Conservation (phyloP, 2,329 filamentous ascomycete species). For the Byssoonygena ceratinophila region DNA sequence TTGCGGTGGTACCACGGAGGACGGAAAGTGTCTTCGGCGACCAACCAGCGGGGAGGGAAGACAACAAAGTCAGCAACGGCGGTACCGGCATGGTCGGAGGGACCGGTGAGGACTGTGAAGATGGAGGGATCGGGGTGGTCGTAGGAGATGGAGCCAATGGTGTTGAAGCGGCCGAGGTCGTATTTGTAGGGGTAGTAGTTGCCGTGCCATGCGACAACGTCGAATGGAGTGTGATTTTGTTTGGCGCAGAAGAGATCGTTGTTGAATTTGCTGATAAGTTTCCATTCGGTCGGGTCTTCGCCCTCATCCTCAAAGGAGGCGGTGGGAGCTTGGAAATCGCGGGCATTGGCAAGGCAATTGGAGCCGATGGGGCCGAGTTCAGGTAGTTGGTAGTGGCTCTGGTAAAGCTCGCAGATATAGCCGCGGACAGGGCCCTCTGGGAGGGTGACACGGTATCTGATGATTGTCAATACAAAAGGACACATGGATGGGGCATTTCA, state of each 20-base stretch:
- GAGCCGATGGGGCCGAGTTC: slow-evolving; percentile 64
- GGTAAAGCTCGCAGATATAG: slow-evolving; percentile 65
- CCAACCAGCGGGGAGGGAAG: slow-evolving; percentile 55
- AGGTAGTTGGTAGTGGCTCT: slow-evolving; percentile 60
- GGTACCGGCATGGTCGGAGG: slow-evolving; percentile 48
- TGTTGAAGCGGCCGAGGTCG: slow-evolving; percentile 66
- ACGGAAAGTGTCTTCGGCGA: slow-evolving; percentile 50
- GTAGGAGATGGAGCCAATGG: slow-evolving; percentile 60
- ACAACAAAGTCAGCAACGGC: slow-evolving; percentile 57
- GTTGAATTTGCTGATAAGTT: slow-evolving; percentile 55
- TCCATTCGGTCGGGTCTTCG: slow-evolving; percentile 40
- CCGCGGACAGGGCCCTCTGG: slow-evolving; percentile 53
- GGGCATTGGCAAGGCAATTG: slow-evolving; percentile 61
- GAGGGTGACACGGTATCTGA: slow-evolving; percentile 58
- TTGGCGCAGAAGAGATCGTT: slow-evolving; percentile 54
- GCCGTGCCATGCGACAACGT: slow-evolving; percentile 71
- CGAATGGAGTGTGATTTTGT: slow-evolving; percentile 64
- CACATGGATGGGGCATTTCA: background rate
- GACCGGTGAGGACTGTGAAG: slow-evolving; percentile 56
- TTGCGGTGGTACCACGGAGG: slow-evolving; percentile 57
- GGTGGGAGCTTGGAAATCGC: slow-evolving; percentile 64
- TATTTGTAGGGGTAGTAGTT: slow-evolving; percentile 76
- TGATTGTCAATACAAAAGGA: background rate
- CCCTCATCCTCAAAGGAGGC: slow-evolving; percentile 57
- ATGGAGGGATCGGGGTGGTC: slow-evolving; percentile 72